Evolutionary conservation across 306 rosid genomes (phyloP), one percentile per base, ranked within the genome.

Genomic region (Dalbergia oliveri): DNA sequence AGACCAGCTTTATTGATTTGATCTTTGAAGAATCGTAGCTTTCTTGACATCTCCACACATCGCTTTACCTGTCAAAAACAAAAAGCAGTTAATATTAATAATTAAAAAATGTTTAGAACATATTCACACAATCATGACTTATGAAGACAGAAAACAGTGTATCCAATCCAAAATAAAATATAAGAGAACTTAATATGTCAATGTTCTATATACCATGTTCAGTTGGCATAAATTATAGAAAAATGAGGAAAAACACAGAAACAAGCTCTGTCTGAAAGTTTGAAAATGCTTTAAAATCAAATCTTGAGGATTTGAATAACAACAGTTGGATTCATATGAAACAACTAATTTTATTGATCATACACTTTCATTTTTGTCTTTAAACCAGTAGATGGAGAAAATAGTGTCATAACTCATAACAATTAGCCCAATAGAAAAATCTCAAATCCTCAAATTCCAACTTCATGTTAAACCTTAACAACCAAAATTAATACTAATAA

Each of bases 31-130:
- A 93, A 88, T 9, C 97, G 83, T 58, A 93, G 88, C 91, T 91
- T 93, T 84, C 98, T 90, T 61, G 93, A 91, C 97, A 93, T 93
- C 86, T 93, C 98, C 53, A 93, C 94, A 86, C 98, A 93, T 83
- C 98, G 91, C 88, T 93, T 93, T 66, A 93, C 98, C 98, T 93
- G 86, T 58, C 61, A 69, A 79, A 74, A 79, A 72, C 56, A 81
- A 82, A 84, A 79, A 37, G 39, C 14, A 57, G 50, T 53, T 45
- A 61, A 49, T 19, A 66, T 56, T 31, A 54, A 47, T 37, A 73
- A 65, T 51, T 54, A 18, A 69, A 61, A 58, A 69, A 33, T 64
- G 49, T 77, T 11, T 33, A 11, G 61, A 37, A 64, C 50, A 37
- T 69, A 18, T 65, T 18, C 14, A 35, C 66, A 67, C 8, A 34